Conservation (phyloP, 257 asterid genomes). For the Nicotiana sylvestris region DNA sequence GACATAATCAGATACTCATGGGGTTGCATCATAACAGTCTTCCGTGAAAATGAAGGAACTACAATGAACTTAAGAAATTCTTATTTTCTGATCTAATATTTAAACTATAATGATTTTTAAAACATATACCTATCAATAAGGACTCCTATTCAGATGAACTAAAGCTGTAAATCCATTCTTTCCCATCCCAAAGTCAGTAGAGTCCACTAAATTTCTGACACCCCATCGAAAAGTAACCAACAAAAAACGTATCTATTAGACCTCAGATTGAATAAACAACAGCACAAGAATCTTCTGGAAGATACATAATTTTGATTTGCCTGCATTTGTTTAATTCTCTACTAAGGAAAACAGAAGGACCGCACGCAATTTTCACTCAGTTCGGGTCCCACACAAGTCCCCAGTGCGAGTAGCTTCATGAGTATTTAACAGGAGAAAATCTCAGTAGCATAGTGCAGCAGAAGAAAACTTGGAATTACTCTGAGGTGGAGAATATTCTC, state of each 20-base stretch:
- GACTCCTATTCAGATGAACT: background rate
- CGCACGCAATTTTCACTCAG: background rate
- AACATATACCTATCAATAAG: background rate
- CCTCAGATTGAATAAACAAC: background rate
- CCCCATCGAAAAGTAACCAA: background rate
- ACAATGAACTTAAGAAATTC: background rate
- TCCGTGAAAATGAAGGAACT: background rate
- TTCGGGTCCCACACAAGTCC: background rate
- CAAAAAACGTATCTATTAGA: background rate
- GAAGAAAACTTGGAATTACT: background rate
- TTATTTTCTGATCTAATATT: background rate
- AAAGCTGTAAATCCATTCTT: background rate
- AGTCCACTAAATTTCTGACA: background rate
- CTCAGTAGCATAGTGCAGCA: background rate
- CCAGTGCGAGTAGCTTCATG: background rate
- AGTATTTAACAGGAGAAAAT: background rate
- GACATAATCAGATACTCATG: background rate
- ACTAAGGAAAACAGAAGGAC: background rate
- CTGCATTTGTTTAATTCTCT: background rate
- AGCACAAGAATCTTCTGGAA: background rate
- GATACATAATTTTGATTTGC: background rate
- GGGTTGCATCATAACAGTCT: background rate
- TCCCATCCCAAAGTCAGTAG: background rate
- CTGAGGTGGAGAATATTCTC: background rate
- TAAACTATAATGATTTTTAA: background rate